These are phyloP conservation scores for Ascoidea asiatica DNA, from an alignment of 805 yeast genomes.

Conservation along the genomic window DNA sequence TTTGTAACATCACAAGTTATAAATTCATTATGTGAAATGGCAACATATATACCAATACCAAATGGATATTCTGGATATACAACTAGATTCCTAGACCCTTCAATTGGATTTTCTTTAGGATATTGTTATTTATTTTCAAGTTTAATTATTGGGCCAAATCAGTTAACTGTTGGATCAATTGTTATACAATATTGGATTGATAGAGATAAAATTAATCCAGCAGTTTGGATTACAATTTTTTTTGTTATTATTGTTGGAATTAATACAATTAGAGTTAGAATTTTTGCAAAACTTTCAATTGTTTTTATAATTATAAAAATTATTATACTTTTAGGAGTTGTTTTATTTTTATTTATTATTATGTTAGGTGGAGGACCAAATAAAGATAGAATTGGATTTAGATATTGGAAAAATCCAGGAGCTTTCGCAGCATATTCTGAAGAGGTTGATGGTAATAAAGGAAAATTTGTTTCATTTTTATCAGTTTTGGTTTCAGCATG, in stretches of 20 bases:
- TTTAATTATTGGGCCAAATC: constrained; percentile 36
- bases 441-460: constrained; percentile 32
- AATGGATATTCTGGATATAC: constrained; percentile 56
- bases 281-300: constrained; percentile 24
- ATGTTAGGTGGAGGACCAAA: constrained; percentile 29
- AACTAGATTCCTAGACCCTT: constrained; percentile 42
- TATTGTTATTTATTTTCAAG: constrained; percentile 43
- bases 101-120: constrained; percentile 51
- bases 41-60: constrained; percentile 54
- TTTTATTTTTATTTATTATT: constrained; percentile 24
- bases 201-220: constrained; percentile 26
- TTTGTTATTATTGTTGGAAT: constrained; percentile 30
- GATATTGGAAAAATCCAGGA: constrained; percentile 31
- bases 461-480: constrained; percentile 38
- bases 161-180: constrained; percentile 39
- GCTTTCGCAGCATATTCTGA: constrained; percentile 22
- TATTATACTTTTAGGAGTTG: constrained; percentile 23
- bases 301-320: constrained; percentile 24
- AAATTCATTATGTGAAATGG: constrained; percentile 61
- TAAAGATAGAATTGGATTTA: constrained; percentile 19
- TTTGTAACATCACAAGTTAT: constrained; percentile 7
- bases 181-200: constrained; percentile 39
- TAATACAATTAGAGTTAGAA: constrained; percentile 42
- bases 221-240: constrained; percentile 37
- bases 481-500: constrained; percentile 38